These are phyloP conservation scores for Pichia phayaonensis DNA, from an alignment of 805 yeast species.

Conservation along the genomic window DNA sequence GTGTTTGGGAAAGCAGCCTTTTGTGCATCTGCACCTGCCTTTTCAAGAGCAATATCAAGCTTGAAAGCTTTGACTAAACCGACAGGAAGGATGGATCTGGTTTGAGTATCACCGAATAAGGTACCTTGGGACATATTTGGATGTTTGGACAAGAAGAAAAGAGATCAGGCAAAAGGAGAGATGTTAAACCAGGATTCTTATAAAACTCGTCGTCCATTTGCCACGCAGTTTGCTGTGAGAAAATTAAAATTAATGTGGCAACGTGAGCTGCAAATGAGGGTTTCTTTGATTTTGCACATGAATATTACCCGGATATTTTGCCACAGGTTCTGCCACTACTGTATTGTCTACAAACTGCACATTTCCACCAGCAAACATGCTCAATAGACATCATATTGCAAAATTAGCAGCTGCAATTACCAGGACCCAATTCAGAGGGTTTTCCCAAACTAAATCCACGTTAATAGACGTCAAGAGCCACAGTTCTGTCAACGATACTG, in stretches of 20 bases:
- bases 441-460: background rate
- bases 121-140: slow-evolving; percentile 29
- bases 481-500: slow-evolving; percentile 1
- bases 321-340: background rate
- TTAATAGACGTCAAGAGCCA: slow-evolving; percentile 1
- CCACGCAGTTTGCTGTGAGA: background rate
- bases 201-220: background rate
- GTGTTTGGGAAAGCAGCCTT: slow-evolving; percentile 54
- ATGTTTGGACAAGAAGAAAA: slow-evolving; percentile 1
- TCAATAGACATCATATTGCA: background rate
- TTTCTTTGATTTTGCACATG: background rate
- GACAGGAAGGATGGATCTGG: slow-evolving; percentile 27
- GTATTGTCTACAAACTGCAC: background rate
- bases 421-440: background rate
- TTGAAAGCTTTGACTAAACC: slow-evolving; percentile 48
- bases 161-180: background rate
- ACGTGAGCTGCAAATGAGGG: background rate
- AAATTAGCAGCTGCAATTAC: background rate
- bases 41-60: slow-evolving; percentile 42
- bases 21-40: slow-evolving; percentile 25
- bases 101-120: slow-evolving; percentile 26
- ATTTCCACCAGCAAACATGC: background rate
- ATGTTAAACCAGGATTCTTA: too few relatives aligned
- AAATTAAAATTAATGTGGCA: background rate
- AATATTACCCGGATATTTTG: background rate